Conservation (phyloP, 345 rosid species). For the Brassica rapa region DNA sequence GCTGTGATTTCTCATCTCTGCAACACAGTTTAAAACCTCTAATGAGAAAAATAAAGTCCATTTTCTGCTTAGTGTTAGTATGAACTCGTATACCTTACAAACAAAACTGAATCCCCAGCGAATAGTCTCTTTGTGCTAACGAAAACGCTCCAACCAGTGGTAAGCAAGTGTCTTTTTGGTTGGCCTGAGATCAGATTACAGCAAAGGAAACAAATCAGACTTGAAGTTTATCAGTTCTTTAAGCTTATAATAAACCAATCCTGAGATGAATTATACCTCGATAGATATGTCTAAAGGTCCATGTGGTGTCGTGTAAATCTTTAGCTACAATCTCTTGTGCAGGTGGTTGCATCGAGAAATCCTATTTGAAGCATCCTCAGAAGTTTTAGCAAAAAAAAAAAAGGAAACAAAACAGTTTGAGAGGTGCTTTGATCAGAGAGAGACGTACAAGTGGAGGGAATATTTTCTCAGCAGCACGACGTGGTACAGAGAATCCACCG, state of each 20-base stretch:
- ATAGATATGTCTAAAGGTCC: conserved; percentile 93
- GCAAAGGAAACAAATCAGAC: conserved; percentile 18
- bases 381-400: conserved; percentile 7
- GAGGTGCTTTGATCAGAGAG: neutral
- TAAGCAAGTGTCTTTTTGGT: conserved; percentile 88
- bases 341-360: conserved; percentile 93
- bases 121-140: conserved; percentile 72
- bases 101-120: conserved; percentile 84
- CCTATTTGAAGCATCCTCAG: conserved; percentile 44
- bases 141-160: conserved; percentile 53
- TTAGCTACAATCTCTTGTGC: conserved; percentile 89
- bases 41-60: conserved; percentile 6
- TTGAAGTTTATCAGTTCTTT: too few relatives aligned
- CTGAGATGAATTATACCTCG: conserved; percentile 51
- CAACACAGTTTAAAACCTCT: neutral
- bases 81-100: conserved; percentile 64
- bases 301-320: conserved; percentile 80
- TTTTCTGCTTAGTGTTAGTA: conserved; percentile 13
- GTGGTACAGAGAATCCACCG: neutral
- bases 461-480: conserved; percentile 1
- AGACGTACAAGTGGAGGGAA: conserved; percentile 71
- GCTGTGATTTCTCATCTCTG: conserved; percentile 91
- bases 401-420: neutral
- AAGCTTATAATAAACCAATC: conserved; percentile 21
- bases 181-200: conserved; percentile 55